phyloP scores from a whole-genome alignment of 1,284 basidiomycete genomes.

The Waitea zeae region DNA sequence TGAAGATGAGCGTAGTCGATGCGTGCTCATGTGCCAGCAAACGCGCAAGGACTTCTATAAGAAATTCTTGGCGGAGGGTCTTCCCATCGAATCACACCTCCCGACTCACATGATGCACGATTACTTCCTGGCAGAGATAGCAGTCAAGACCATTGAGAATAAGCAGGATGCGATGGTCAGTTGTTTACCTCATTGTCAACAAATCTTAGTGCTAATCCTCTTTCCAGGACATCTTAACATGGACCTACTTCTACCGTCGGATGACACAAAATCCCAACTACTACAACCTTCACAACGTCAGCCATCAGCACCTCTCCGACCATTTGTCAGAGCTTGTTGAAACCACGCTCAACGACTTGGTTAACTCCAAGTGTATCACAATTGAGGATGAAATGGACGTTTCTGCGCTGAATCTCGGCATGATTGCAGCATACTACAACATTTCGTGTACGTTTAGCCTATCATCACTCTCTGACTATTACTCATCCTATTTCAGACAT shows the following conservation, averaged over 20 bases:
- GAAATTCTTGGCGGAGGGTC: slow-evolving; percentile 92
- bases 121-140: slow-evolving; percentile 97
- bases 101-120: slow-evolving; percentile 85
- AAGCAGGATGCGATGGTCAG: slow-evolving; percentile 90
- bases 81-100: slow-evolving; percentile 94
- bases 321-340: slow-evolving; percentile 95
- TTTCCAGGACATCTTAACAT: slow-evolving; percentile 72
- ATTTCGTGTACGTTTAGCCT: slow-evolving; percentile 48
- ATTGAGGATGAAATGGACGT: slow-evolving; percentile 94
- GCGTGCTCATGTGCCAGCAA: slow-evolving; percentile 93
- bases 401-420: slow-evolving; percentile 80
- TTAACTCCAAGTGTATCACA: slow-evolving; percentile 87
- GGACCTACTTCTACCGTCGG: slow-evolving; percentile 93
- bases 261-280: slow-evolving; percentile 95
- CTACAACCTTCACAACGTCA: slow-evolving; percentile 89
- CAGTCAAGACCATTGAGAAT: slow-evolving; percentile 96
- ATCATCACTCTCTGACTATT: neutral
- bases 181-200: slow-evolving; percentile 11
- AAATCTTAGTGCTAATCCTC: neutral
- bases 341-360: slow-evolving; percentile 79
- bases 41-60: slow-evolving; percentile 97
- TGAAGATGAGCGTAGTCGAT: slow-evolving; percentile 77
- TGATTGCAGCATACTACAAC: slow-evolving; percentile 93
- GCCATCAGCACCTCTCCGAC: slow-evolving; percentile 84
- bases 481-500: slow-evolving; percentile 35